Evolutionary conservation across 2,329 filamentous ascomycete species (phyloP).

Genomic region (Purpureocillium lavendulum): DNA sequence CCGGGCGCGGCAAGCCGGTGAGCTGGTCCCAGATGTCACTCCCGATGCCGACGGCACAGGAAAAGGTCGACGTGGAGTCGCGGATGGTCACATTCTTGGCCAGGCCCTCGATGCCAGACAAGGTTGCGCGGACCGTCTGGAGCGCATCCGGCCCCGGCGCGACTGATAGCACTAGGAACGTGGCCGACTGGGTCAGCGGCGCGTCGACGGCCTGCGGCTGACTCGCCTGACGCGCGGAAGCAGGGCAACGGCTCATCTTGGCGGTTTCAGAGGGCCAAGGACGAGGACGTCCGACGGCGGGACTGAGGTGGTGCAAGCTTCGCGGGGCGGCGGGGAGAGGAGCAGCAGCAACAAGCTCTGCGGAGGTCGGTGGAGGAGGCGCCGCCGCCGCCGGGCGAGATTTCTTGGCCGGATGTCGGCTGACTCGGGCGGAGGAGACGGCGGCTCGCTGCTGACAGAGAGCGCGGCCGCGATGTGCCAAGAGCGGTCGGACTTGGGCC

Average conservation of each 20-base stretch:
- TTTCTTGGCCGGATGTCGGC: too few species aligned
- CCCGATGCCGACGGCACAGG: conserved; percentile 47
- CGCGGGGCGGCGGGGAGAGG: too few species aligned
- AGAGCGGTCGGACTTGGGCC: too few species aligned
- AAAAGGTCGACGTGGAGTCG: conserved; percentile 32
- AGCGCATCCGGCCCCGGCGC: conserved; percentile 24
- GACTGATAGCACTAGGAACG: conserved; percentile 42
- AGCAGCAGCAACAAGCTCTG: too few species aligned
- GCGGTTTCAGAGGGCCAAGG: too few species aligned
- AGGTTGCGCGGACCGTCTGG: conserved; percentile 30
- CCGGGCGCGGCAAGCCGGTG: conserved; percentile 31
- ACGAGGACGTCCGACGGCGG: too few species aligned
- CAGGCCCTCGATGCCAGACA: conserved; percentile 35
- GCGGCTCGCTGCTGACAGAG: too few species aligned
- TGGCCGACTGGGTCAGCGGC: conserved; percentile 42
- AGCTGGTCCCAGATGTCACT: conserved; percentile 41
- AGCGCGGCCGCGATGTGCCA: too few species aligned
- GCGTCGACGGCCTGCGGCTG: conserved; percentile 35
- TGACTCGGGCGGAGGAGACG: too few species aligned
- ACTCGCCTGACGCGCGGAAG: not conserved
- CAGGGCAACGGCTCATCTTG: not conserved
- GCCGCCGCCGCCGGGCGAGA: too few species aligned
- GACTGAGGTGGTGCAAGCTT: too few species aligned
- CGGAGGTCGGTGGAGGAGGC: too few species aligned
- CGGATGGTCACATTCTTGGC: conserved; percentile 46